Conservation (phyloP, 1,139 yeast species). For the Magnusiomyces suaveolens region DNA sequence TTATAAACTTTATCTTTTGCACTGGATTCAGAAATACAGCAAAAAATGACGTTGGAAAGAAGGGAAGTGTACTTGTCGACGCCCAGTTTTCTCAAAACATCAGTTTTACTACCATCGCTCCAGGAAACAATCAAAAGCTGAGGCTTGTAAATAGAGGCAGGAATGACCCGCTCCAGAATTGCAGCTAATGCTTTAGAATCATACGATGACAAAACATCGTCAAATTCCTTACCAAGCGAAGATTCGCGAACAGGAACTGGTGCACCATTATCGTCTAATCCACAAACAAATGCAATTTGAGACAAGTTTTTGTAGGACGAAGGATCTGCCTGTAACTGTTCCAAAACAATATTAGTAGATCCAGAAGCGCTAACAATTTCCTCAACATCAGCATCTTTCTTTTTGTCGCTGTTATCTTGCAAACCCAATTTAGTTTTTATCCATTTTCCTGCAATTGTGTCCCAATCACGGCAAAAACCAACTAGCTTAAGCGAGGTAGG, state of each 20-base stretch:
- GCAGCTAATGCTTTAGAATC: conserved; percentile 18
- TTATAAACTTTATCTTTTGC: not conserved
- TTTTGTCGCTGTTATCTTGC: conserved; percentile 4
- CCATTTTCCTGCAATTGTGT: conserved; percentile 27
- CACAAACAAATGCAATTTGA: conserved; percentile 25
- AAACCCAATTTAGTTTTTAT: conserved; percentile 24
- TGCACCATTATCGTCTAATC: conserved; percentile 16
- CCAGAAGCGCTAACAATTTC: conserved; percentile 10
- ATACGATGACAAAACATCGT: conserved; percentile 1
- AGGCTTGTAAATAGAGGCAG: conserved; percentile 14
- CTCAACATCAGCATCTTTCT: conserved; percentile 3
- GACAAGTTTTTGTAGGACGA: conserved; percentile 21
- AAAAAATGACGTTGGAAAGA: conserved; percentile 3
- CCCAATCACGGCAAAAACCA: conserved; percentile 26
- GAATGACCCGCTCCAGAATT: conserved; percentile 12
- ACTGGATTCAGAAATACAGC: conserved; percentile 4
- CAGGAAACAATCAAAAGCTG: conserved; percentile 17
- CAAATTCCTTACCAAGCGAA: not conserved
- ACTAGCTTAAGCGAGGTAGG: conserved; percentile 1
- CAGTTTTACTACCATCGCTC: conserved; percentile 10
- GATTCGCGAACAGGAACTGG: conserved; percentile 2
- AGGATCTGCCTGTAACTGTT: conserved; percentile 21
- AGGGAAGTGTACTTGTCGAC: conserved; percentile 2
- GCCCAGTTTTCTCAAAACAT: conserved; percentile 2
- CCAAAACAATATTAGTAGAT: conserved; percentile 13